Evolutionary conservation across 2,329 filamentous ascomycete species (phyloP).

Genomic region (Rhexocercosporidium sp.): DNA sequence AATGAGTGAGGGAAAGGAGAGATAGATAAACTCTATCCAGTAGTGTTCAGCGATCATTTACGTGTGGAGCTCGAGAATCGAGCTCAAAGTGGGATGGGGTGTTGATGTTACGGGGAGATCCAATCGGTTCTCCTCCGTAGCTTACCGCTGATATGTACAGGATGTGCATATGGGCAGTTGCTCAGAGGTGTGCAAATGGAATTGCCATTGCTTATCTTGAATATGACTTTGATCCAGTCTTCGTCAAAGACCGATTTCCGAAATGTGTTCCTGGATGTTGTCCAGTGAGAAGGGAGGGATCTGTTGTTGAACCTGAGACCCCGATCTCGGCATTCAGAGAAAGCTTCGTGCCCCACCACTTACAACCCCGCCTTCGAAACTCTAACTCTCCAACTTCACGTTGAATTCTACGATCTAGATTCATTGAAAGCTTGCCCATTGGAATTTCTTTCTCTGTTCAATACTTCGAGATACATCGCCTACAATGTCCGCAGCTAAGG

Average conservation of each 20-base stretch:
- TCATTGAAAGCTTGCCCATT: neutral
- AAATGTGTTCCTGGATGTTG: neutral
- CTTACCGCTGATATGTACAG: neutral
- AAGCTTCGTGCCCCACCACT: neutral
- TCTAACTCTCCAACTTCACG: conserved; percentile 3
- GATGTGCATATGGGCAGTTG: neutral
- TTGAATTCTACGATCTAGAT: neutral
- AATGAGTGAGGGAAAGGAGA: neutral
- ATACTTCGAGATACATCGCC: neutral
- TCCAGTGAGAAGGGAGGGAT: neutral
- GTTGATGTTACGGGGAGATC: neutral
- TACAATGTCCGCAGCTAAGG: conserved; percentile 41
- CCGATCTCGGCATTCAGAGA: conserved; percentile 1
- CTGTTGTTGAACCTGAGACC: neutral
- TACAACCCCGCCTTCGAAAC: neutral
- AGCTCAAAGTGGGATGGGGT: conserved; percentile 4
- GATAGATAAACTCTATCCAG: conserved; percentile 3
- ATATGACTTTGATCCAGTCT: neutral
- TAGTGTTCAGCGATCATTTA: neutral
- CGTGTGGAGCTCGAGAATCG: neutral
- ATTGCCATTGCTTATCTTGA: neutral
- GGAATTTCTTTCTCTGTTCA: neutral
- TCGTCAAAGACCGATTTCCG: neutral
- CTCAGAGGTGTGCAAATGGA: neutral
- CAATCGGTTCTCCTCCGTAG: neutral